Evolutionary conservation across 2,329 filamentous ascomycete species (phyloP), one percentile per base, ranked within the genome.

Genomic region (Claviceps africana): DNA sequence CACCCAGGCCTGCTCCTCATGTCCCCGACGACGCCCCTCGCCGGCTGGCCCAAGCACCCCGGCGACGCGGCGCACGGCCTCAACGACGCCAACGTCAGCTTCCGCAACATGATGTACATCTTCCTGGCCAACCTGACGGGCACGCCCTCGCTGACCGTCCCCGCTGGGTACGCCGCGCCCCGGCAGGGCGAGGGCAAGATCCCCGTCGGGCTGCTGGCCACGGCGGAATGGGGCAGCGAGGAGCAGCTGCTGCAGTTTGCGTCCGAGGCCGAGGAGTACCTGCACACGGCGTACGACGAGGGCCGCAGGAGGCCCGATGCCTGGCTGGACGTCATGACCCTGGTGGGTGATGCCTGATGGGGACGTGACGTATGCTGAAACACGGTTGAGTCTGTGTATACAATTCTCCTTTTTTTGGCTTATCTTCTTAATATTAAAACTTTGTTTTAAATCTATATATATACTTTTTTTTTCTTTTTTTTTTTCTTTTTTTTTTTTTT

Each of bases 111-210:
- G 88, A 80, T 84, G 65, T 95, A 88, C 67, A 82, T 86, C 17
- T 95, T 86, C 78, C 68, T 95, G 37, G 85, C 89, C 7, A 96
- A 96, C 67, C 83, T 88, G 59, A 80, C 76, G 0, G 90, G 90
- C 0, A 82, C 83, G 48, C 90, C 90, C 1, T 81, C 86, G 1
- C 77, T 94, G 13, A 81, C 74, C 46, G 81, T 81, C 37, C 88
- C 90, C 0, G 81, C 86, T 11, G 89, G 87, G 1, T 95, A 89
- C 67, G 76, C 72, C 3, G 70, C 79, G 28, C 72, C 77, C 0
- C 67, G 69, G 6, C 70, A 76, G 58, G 80, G 78, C 1, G 68
- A 74, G 53, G 85, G 84, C 0, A 75, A 71, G 59, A 57, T 85
- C 51, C 78, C 81, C 0, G 67, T 85, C 22, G 77, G 80, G 5